A percentile compares a stretch with the other conserved stretches of the same genome.
Evolutionary conservation across 768 basidiomycete genomes (phyloP).

Genomic region (Lentinula boryana): DNA sequence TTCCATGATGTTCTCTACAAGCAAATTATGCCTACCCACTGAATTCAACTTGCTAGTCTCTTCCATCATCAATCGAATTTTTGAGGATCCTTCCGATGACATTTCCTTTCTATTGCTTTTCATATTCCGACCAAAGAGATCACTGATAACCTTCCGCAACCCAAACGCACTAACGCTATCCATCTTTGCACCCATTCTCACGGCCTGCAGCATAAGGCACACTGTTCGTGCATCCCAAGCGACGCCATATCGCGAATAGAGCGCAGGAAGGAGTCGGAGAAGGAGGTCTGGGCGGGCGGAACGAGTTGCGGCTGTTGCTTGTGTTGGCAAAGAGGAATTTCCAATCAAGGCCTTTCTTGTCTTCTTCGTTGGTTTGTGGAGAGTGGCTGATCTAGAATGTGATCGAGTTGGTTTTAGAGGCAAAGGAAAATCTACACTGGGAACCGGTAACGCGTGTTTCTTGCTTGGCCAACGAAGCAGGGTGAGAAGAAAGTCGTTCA

Average conservation of each 20-base stretch:
- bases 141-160: not conserved
- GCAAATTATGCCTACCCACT: not conserved
- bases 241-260: not conserved
- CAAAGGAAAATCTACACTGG: not conserved
- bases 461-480: conserved; percentile 4
- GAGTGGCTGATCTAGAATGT: not conserved
- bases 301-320: not conserved
- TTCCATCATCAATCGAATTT: not conserved
- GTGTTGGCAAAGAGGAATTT: not conserved
- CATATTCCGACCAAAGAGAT: not conserved
- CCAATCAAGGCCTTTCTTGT: not conserved
- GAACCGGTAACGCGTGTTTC: not conserved
- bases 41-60: too few species aligned
- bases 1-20: not conserved
- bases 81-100: not conserved
- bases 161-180: not conserved
- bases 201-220: conserved; percentile 4
- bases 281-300: conserved; percentile 3
- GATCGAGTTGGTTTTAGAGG: not conserved
- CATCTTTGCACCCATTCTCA: conserved; percentile 2
- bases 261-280: not conserved
- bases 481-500: conserved; percentile 1
- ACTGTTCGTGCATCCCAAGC: not conserved
- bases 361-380: not conserved
- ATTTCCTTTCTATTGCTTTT: not conserved